These are phyloP conservation scores for Ceratocystis papillata DNA, from an alignment of 2,329 filamentous ascomycete genomes.

Conservation along the genomic window DNA sequence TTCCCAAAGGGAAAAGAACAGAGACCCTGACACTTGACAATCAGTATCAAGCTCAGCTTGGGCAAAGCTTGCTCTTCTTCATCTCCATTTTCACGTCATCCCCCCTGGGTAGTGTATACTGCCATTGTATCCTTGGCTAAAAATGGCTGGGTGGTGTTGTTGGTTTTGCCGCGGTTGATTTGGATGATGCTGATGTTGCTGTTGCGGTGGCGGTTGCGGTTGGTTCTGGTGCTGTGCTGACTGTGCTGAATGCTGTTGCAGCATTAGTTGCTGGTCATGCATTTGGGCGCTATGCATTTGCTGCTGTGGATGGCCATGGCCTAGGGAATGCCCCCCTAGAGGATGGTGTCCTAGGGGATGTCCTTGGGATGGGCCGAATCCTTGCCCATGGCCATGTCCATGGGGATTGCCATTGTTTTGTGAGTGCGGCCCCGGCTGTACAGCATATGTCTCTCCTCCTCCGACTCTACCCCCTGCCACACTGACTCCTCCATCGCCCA, in stretches of 20 bases:
- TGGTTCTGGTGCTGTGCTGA: neutral
- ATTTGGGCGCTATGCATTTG: slow-evolving; percentile 12
- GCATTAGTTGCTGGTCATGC: neutral
- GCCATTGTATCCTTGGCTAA: slow-evolving; percentile 1
- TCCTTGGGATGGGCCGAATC: neutral
- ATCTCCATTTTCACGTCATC: neutral
- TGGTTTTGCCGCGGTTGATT: slow-evolving; percentile 7
- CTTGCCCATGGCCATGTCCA: slow-evolving; percentile 11
- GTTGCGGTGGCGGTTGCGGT: neutral
- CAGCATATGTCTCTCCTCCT: neutral
- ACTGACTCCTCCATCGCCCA: neutral
- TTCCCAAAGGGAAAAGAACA: neutral
- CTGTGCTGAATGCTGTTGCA: neutral
- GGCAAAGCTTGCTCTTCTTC: neutral
- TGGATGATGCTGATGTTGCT: neutral
- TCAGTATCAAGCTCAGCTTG: neutral
- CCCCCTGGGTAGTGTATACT: slow-evolving; percentile 12
- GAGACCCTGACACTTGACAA: neutral
- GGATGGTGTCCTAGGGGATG: neutral
- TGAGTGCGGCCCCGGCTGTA: neutral
- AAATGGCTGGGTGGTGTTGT: slow-evolving; percentile 7
- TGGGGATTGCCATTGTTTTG: neutral
- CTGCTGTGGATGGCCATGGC: neutral
- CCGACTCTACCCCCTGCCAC: neutral
- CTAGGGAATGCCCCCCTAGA: neutral